phyloP scores from a whole-genome alignment of 2,329 filamentous ascomycete species.

The Grosmannia clavigera region DNA sequence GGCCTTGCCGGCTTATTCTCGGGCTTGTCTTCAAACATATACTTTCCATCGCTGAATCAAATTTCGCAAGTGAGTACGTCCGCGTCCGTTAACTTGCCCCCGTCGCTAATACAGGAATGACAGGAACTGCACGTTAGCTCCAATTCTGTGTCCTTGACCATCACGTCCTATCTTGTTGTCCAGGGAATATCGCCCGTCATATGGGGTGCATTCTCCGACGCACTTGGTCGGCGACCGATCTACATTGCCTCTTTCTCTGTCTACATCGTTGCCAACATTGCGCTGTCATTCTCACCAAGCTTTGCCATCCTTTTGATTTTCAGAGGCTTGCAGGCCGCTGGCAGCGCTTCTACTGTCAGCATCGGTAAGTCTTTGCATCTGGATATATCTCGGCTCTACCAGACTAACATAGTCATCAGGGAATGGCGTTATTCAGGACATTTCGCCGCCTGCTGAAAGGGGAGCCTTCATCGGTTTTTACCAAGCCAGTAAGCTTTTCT shows the following conservation, averaged over 20 bases:
- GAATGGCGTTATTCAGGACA: slow-evolving; percentile 2
- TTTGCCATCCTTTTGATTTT: neutral
- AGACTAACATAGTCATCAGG: neutral
- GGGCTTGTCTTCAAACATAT: slow-evolving; percentile 1
- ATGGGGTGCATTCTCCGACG: slow-evolving; percentile 1
- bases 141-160: neutral
- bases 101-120: neutral
- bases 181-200: slow-evolving; percentile 1
- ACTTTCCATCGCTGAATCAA: neutral
- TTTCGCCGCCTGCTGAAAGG: neutral
- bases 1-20: neutral
- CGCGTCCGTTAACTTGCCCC: neutral
- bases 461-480: slow-evolving; percentile 1
- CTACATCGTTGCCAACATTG: slow-evolving; percentile 1
- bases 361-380: neutral
- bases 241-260: slow-evolving; percentile 2
- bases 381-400: too few relatives aligned
- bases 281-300: neutral
- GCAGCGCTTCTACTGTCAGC: slow-evolving; percentile 2
- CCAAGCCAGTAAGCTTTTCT: slow-evolving; percentile 1
- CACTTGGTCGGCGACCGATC: neutral
- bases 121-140: neutral
- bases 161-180: slow-evolving; percentile 1
- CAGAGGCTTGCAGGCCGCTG: neutral
- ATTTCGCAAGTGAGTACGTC: neutral